Percentiles rank a stretch among this genome's conserved stretches.
phyloP scores from a whole-genome alignment of 1,284 basidiomycete species.

The Trametes polyzona region DNA sequence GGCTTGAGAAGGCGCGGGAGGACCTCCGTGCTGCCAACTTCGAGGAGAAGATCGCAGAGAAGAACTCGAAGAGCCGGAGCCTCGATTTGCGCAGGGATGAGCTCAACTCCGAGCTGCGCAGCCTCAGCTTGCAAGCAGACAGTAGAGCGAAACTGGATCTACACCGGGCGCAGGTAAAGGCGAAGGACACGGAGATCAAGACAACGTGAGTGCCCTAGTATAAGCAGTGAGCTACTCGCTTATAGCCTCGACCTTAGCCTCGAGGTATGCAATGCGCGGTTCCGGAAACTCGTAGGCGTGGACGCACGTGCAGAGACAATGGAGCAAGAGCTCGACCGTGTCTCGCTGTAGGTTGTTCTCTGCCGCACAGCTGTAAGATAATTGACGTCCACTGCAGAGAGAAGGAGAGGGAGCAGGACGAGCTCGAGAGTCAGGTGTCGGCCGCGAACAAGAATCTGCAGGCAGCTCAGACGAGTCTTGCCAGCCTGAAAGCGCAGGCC shows the following conservation, averaged over 20 bases:
- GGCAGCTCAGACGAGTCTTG: slow-evolving; percentile 62
- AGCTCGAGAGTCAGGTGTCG: slow-evolving; percentile 56
- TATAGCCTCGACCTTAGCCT: slow-evolving; percentile 49
- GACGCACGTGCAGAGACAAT: slow-evolving; percentile 67
- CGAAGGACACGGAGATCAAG: slow-evolving; percentile 67
- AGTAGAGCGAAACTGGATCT: slow-evolving; percentile 81
- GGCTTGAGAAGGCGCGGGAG: slow-evolving; percentile 58
- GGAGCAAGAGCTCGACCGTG: slow-evolving; percentile 70
- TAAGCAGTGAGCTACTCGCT: background rate
- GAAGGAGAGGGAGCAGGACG: slow-evolving; percentile 65
- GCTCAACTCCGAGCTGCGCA: slow-evolving; percentile 74
- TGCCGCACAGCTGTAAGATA: background rate
- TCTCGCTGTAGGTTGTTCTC: slow-evolving; percentile 52
- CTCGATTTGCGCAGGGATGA: slow-evolving; percentile 77
- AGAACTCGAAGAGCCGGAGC: slow-evolving; percentile 53
- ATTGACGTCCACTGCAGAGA: slow-evolving; percentile 49
- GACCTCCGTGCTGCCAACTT: slow-evolving; percentile 68
- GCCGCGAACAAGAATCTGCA: slow-evolving; percentile 60
- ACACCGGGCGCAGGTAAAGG: slow-evolving; percentile 70
- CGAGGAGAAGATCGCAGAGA: slow-evolving; percentile 71
- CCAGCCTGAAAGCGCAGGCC: slow-evolving; percentile 62
- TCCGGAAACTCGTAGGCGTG: slow-evolving; percentile 63
- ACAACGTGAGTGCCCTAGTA: slow-evolving; percentile 57
- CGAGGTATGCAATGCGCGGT: slow-evolving; percentile 61
- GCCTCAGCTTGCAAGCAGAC: slow-evolving; percentile 82